phyloP scores from a whole-genome alignment of 176 grass and related monocot species.

The Triticum dicoccoides region DNA sequence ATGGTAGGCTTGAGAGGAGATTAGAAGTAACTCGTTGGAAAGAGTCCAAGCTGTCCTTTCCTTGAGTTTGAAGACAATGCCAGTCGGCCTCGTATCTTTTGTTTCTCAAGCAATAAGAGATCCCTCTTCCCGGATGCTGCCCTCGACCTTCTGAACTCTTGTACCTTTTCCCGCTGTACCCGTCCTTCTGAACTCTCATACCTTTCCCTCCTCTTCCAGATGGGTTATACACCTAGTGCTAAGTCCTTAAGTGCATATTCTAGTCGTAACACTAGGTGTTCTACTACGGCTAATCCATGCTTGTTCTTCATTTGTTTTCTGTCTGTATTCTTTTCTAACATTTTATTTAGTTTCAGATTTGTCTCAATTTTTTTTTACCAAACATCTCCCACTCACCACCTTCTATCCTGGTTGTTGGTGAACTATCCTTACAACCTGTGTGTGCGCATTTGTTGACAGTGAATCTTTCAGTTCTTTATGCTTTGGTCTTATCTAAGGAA shows the following conservation, averaged over 20 bases:
- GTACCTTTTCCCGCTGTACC: background rate
- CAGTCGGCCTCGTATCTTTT: background rate
- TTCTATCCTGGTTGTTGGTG: background rate
- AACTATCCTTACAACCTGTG: background rate
- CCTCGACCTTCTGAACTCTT: background rate
- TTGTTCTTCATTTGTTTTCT: background rate
- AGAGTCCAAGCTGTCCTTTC: background rate
- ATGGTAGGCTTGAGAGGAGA: background rate
- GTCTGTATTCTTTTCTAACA: background rate
- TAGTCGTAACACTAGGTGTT: background rate
- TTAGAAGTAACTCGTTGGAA: background rate
- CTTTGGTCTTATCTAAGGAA: background rate
- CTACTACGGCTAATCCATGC: background rate
- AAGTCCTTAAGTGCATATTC: background rate
- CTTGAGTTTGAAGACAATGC: background rate
- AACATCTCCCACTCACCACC: background rate
- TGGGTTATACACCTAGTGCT: background rate
- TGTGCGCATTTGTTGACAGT: background rate
- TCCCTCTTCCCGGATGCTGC: background rate
- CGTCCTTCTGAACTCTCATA: background rate
- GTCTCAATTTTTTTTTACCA: background rate
- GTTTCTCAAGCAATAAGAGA: conserved; percentile 1
- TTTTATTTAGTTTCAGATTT: background rate
- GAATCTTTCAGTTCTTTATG: background rate
- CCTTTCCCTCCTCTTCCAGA: background rate